These are phyloP conservation scores for Trichosporon asahii DNA, from an alignment of 1,284 basidiomycete species.

Conservation along the genomic window DNA sequence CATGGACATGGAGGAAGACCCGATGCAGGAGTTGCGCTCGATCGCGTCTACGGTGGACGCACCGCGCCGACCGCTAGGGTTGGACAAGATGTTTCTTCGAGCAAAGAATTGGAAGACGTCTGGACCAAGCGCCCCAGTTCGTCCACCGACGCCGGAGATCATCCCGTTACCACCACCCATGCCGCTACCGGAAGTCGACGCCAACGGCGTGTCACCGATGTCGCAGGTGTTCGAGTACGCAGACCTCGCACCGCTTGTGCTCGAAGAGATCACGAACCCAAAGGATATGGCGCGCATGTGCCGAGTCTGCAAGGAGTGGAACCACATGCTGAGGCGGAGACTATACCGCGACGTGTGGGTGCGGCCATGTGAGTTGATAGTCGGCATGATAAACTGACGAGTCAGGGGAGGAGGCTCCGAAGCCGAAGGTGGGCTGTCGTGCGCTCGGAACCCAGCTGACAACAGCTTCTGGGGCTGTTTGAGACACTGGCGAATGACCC, in stretches of 20 bases:
- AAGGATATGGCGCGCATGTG: slow-evolving; percentile 36
- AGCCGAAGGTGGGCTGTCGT: slow-evolving; percentile 21
- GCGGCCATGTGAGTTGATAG: slow-evolving; percentile 42
- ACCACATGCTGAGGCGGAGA: slow-evolving; percentile 29
- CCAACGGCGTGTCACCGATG: slow-evolving; percentile 29
- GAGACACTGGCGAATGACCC: slow-evolving; percentile 33
- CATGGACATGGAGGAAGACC: slow-evolving; percentile 10
- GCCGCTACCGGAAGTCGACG: slow-evolving; percentile 17
- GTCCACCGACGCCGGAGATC: slow-evolving; percentile 26
- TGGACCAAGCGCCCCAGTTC: slow-evolving; percentile 16
- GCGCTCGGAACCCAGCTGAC: slow-evolving; percentile 8
- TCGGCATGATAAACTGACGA: not conserved
- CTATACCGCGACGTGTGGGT: slow-evolving; percentile 49
- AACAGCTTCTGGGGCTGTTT: slow-evolving; percentile 41
- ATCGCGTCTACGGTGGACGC: slow-evolving; percentile 34
- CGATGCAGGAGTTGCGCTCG: slow-evolving; percentile 27
- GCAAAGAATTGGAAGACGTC: slow-evolving; percentile 23
- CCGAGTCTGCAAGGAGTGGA: slow-evolving; percentile 37
- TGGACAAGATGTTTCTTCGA: slow-evolving; percentile 43
- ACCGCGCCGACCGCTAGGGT: slow-evolving; percentile 28
- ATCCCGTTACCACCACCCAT: slow-evolving; percentile 32
- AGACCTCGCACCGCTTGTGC: slow-evolving; percentile 39
- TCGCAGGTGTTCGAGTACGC: slow-evolving; percentile 35
- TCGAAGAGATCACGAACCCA: slow-evolving; percentile 39
- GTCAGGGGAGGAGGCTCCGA: slow-evolving; percentile 43